A percentile compares a stretch with the other conserved stretches of the same genome.
Evolutionary conservation across 1,139 yeast species (phyloP).

Genomic region (Debaryomyces psychrophilus): DNA sequence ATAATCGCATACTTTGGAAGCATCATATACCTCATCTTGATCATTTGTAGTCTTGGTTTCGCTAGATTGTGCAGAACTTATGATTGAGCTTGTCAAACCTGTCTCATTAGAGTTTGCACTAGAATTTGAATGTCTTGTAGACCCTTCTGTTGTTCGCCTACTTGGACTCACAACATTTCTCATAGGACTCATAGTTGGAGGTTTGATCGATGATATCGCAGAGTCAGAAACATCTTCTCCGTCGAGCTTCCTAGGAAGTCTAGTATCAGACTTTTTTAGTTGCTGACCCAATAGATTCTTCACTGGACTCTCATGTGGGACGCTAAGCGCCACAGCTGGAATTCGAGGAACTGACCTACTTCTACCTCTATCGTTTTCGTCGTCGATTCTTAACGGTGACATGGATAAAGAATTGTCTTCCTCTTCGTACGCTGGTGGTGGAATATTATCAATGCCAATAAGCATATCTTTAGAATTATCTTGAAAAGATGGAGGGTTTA

Average conservation of each 20-base stretch:
- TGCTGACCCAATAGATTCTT: slow-evolving; percentile 24
- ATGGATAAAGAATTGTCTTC: slow-evolving; percentile 31
- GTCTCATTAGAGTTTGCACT: slow-evolving; percentile 7
- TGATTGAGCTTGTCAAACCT: slow-evolving; percentile 1
- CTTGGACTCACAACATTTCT: background rate
- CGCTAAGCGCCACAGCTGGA: slow-evolving; percentile 3
- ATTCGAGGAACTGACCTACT: background rate
- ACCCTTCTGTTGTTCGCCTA: background rate
- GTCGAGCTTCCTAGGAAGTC: slow-evolving; percentile 2
- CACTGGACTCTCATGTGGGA: slow-evolving; percentile 22
- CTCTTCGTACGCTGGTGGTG: slow-evolving; percentile 47
- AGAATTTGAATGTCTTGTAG: slow-evolving; percentile 5
- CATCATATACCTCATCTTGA: background rate
- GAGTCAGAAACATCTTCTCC: slow-evolving; percentile 26
- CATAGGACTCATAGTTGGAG: slow-evolving; percentile 7
- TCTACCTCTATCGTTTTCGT: slow-evolving; percentile 12
- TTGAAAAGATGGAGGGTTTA: slow-evolving; percentile 48
- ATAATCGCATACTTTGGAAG: background rate
- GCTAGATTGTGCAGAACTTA: slow-evolving; percentile 3
- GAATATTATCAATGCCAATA: slow-evolving; percentile 27
- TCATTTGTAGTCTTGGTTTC: slow-evolving; percentile 5
- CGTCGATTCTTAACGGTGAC: slow-evolving; percentile 37
- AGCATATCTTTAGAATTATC: slow-evolving; percentile 34
- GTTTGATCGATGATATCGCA: slow-evolving; percentile 16
- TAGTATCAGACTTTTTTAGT: slow-evolving; percentile 2